Percentiles rank a stretch among this genome's conserved stretches.
Conservation (phyloP, 768 basidiomycete species). For the Pleurotus giganteus region DNA sequence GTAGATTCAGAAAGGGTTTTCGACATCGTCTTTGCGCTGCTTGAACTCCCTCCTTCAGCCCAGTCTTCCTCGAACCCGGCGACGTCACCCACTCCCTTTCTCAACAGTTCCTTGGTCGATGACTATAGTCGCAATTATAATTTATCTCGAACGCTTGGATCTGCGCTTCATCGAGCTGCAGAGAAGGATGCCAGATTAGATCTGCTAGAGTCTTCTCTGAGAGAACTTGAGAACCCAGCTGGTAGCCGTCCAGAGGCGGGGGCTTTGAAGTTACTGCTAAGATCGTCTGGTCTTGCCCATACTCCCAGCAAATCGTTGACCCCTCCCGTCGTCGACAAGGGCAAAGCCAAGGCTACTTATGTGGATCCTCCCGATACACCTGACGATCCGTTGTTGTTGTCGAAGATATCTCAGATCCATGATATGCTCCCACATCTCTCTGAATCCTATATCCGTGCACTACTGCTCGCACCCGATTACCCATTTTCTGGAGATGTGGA, state of each 20-base stretch:
- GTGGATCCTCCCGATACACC: slow-evolving; percentile 11
- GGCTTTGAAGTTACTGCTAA: slow-evolving; percentile 60
- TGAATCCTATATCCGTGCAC: slow-evolving; percentile 52
- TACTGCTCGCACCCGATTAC: slow-evolving; percentile 47
- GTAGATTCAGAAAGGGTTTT: slow-evolving; percentile 52
- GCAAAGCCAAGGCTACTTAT: slow-evolving; percentile 37
- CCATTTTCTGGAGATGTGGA: slow-evolving; percentile 57
- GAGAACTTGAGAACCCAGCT: slow-evolving; percentile 29
- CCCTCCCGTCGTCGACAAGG: slow-evolving; percentile 40
- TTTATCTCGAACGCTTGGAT: slow-evolving; percentile 47
- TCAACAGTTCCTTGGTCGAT: slow-evolving; percentile 62
- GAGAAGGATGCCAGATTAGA: slow-evolving; percentile 61
- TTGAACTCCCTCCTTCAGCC: slow-evolving; percentile 38
- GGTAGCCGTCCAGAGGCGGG: slow-evolving; percentile 41
- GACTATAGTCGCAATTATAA: slow-evolving; percentile 75
- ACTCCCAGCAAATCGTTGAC: not conserved
- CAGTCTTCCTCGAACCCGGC: slow-evolving; percentile 21
- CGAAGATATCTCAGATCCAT: slow-evolving; percentile 65
- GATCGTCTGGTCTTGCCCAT: slow-evolving; percentile 48
- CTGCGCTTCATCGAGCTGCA: slow-evolving; percentile 38
- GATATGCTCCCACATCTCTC: slow-evolving; percentile 72
- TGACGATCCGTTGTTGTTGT: slow-evolving; percentile 46
- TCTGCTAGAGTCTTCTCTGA: slow-evolving; percentile 51
- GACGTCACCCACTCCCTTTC: slow-evolving; percentile 51
- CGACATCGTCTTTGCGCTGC: slow-evolving; percentile 56